A percentile compares a stretch with the other conserved stretches of the same genome.
These are phyloP conservation scores for Azolla pinnata DNA, from an alignment of 75 land plant species.

Conservation along the genomic window DNA sequence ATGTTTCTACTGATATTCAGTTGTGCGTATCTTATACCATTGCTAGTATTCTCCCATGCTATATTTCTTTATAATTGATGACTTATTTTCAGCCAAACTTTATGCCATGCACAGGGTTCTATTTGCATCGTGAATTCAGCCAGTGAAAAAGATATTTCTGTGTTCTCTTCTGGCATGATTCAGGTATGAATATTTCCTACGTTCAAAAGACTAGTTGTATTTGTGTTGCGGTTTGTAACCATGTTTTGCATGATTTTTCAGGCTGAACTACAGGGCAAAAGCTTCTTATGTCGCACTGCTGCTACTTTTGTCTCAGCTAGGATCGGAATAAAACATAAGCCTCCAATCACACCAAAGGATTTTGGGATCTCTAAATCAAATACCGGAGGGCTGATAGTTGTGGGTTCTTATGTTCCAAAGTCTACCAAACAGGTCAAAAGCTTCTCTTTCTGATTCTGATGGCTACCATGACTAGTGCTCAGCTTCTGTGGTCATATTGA, in stretches of 20 bases:
- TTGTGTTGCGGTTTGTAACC: no score
- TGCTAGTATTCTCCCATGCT: no score
- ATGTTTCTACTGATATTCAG: no score
- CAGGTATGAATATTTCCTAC: slow-evolving; percentile 28
- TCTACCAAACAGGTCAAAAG: slow-evolving; percentile 78
- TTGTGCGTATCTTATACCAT: no score
- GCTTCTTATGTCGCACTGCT: slow-evolving; percentile 93
- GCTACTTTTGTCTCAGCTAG: slow-evolving; percentile 97
- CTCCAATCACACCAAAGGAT: slow-evolving; percentile 60
- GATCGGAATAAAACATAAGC: slow-evolving; percentile 65
- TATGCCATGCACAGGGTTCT: slow-evolving; percentile 51
- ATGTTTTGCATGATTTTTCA: slow-evolving; percentile 22
- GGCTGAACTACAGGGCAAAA: slow-evolving; percentile 86
- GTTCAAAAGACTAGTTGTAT: no score
- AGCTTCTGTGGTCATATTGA: no score
- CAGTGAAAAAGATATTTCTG: slow-evolving; percentile 87
- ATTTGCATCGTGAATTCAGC: slow-evolving; percentile 95
- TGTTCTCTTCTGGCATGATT: slow-evolving; percentile 97
- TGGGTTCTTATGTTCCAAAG: slow-evolving; percentile 98
- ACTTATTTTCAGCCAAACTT: neutral
- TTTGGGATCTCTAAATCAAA: slow-evolving; percentile 42
- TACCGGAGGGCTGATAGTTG: slow-evolving; percentile 79
- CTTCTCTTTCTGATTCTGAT: neutral
- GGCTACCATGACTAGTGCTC: no score
- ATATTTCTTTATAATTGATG: no score